Percentiles rank a stretch among this genome's conserved stretches.
Evolutionary conservation across 1,139 yeast genomes (phyloP).

Genomic region (Scheffersomyces illinoinensis): DNA sequence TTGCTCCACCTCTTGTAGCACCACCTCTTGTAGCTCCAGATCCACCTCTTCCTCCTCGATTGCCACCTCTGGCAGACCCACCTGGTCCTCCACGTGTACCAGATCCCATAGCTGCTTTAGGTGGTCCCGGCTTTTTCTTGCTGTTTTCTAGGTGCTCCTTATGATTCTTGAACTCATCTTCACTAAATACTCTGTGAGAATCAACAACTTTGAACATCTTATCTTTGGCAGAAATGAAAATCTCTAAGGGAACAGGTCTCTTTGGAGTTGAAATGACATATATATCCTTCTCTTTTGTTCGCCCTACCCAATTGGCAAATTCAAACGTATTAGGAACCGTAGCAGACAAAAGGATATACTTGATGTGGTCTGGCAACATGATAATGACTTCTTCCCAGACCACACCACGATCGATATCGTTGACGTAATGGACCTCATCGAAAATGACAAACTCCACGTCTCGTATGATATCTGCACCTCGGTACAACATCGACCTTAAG

Average conservation of each 20-base stretch:
- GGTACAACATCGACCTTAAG: slow-evolving; percentile 88
- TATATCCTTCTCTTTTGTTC: slow-evolving; percentile 93
- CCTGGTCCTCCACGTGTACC: slow-evolving; percentile 50
- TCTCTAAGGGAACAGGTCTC: slow-evolving; percentile 93
- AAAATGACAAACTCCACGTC: slow-evolving; percentile 97
- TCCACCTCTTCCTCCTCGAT: slow-evolving; percentile 29
- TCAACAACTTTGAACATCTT: slow-evolving; percentile 72
- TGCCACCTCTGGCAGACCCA: slow-evolving; percentile 46
- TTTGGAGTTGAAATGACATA: slow-evolving; percentile 95
- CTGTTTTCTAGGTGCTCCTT: slow-evolving; percentile 49
- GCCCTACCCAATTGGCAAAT: slow-evolving; percentile 97
- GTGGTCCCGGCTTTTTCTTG: slow-evolving; percentile 30
- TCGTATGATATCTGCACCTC: slow-evolving; percentile 94
- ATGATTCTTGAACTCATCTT: slow-evolving; percentile 63
- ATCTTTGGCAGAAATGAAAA: slow-evolving; percentile 77
- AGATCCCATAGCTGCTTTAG: slow-evolving; percentile 37
- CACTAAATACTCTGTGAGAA: slow-evolving; percentile 67
- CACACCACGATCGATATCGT: slow-evolving; percentile 96
- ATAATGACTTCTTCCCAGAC: slow-evolving; percentile 99
- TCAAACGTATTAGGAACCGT: slow-evolving; percentile 98
- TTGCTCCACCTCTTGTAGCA: slow-evolving; percentile 24
- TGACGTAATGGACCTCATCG: slow-evolving; percentile 97
- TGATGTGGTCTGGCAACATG: slow-evolving; percentile 94
- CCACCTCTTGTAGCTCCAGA: slow-evolving; percentile 28
- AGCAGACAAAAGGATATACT: slow-evolving; percentile 84